phyloP scores from a whole-genome alignment of 2,329 filamentous ascomycete genomes.

The Trichophyton verrucosum region DNA sequence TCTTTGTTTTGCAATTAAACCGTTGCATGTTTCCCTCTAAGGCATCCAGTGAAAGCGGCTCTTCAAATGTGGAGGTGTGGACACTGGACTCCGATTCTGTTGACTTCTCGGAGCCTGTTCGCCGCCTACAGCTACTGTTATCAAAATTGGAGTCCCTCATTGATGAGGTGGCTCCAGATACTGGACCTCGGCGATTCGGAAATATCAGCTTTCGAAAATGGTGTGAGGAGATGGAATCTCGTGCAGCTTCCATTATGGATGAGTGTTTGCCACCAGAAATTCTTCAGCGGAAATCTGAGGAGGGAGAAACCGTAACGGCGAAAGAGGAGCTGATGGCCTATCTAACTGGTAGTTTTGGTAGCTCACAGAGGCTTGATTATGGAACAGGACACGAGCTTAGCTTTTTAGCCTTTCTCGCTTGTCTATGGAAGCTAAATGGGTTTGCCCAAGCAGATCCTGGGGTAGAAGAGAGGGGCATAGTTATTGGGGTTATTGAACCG shows the following conservation, averaged over 20 bases:
- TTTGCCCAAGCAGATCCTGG: constrained; percentile 49
- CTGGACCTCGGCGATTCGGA: constrained; percentile 77
- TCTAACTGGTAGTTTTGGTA: constrained; percentile 76
- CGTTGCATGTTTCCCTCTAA: constrained; percentile 66
- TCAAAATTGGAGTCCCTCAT: constrained; percentile 53
- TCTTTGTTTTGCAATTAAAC: constrained; percentile 83
- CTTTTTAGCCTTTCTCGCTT: constrained; percentile 81
- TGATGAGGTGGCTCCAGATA: constrained; percentile 68
- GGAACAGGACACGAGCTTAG: constrained; percentile 93
- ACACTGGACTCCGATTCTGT: constrained; percentile 29
- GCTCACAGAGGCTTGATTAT: constrained; percentile 79
- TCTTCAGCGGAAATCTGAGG: constrained; percentile 21
- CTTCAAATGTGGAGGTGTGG: constrained; percentile 39
- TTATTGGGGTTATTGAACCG: constrained; percentile 71
- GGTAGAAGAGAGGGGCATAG: constrained; percentile 62
- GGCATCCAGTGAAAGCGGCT: constrained; percentile 20
- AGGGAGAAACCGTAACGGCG: constrained; percentile 33
- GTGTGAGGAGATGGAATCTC: constrained; percentile 56
- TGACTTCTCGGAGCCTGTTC: constrained; percentile 46
- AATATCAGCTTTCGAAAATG: constrained; percentile 84
- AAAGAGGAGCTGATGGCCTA: constrained; percentile 63
- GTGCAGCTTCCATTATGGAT: constrained; percentile 44
- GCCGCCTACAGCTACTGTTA: constrained; percentile 54
- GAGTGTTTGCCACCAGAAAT: constrained; percentile 43
- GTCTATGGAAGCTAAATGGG: constrained; percentile 78